Evolutionary conservation across 202 grass and related monocot species (phyloP), one percentile per base, ranked within the genome.

Genomic region (Setaria viridis): DNA sequence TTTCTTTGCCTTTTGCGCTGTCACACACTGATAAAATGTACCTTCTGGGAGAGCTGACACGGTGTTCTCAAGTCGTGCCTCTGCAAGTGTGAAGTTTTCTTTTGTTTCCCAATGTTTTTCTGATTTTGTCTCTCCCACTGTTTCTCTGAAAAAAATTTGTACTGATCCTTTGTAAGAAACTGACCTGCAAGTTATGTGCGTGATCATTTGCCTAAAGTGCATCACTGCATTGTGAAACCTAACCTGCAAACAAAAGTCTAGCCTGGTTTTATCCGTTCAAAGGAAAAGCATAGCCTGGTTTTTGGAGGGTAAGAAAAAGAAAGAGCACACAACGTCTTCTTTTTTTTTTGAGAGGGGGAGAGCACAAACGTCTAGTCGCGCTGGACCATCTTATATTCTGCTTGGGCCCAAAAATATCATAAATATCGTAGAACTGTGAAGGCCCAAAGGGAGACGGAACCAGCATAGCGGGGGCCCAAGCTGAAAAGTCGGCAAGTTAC

Each of bases 21-120:
- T 50, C 58, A 4, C 30, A 41, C 39, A 57, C n/a, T 72, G 67
- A 54, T 72, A 63, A 74, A 65, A 50, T 78, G 86, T 70, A 49
- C 5, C 39, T 37, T 19, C 34, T 9, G 66, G 8, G 56, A 72
- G 74, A 64, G 25, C 29, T 14, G 59, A 15, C 54, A 64, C 35
- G 17, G 16, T 35, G 19, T 42, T 46, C 9, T 6, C 42, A 6
- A 14, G 62, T 46, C 34, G 30, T 82, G 11, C 70, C 16, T 25
- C 25, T 71, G 54, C 54, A 87, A 59, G 49, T 48, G 63, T 78
- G 50, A 47, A 48, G 15, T 14, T 39, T 78, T 63, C 29, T 48
- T 51, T 41, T 57, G 53, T 86, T 63, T 16, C 7, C n/a, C 58
- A 12, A 30, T 62, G n/a, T 11, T 25, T 11, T 60, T 1, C n/a